Base-by-base conservation (phyloP, 306 rosid genomes). In the Sesbania bispinosa region DNA sequence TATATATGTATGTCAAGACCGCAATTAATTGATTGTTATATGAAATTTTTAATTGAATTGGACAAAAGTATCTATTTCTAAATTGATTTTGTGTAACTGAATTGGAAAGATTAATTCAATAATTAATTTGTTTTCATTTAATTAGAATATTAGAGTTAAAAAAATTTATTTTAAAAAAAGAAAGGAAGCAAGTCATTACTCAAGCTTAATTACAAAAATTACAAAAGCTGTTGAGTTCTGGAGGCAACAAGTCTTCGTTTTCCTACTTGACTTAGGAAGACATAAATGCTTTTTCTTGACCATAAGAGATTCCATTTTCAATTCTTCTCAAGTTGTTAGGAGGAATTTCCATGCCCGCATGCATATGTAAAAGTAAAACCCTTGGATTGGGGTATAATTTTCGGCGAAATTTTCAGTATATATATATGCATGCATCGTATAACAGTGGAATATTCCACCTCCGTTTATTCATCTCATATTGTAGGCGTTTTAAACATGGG, bases 181-280 rank as follows among this genome's bases (percentile, higher is more conserved):
- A 53, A 24, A 6, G 4, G 8, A 55, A 58, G 15, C n/a, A 32
- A 59, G 27, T 0, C 9, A 16, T 14, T 57, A 8, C 32, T 32
- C 7, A 14, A 32, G 24, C 4, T 38, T 30, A 32, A 29, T 45
- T 27, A 10, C 38, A 59, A 59, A 26, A n/a, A n/a, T n/a, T 18
- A 24, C 53, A 62, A 35, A 16, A 26, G 47, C n/a, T n/a, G n/a
- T n/a, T n/a, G n/a, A n/a, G n/a, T n/a, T 1, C 33, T 6, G 33
- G 33, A 15, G 7, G 14, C 39, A n/a, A 51, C 2, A 23, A 16
- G 23, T 42, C 11, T 23, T 19, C 14, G 16, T 51, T 65, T 74
- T 35, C 52, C 52, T 10, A 39, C 3, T 67, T 67, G 69, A 67
- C 61, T 23, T 66, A 27, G 62, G 66, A 42, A 76, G 62, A 55